These are phyloP conservation scores for Flaveria sonorensis DNA, from an alignment of 129 eudicot genomes.

Conservation along the genomic window DNA sequence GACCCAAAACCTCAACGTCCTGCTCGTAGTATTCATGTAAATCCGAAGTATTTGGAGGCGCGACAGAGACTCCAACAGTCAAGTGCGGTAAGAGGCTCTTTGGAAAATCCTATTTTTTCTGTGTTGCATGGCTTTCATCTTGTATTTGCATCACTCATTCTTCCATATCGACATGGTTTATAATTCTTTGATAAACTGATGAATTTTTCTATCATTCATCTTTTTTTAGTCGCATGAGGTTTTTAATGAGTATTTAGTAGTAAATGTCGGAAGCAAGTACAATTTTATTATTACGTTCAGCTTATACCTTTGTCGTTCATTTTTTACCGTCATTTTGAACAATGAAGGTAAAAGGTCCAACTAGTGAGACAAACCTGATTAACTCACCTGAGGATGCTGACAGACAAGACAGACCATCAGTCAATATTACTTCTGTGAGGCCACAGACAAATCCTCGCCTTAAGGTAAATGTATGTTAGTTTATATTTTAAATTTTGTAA, in stretches of 20 bases:
- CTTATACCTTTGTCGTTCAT: constrained; percentile 15
- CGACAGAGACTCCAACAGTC: constrained; percentile 81
- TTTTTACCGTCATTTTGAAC: constrained; percentile 11
- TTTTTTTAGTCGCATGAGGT: neutral
- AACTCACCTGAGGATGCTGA: constrained; percentile 52
- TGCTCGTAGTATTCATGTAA: constrained; percentile 88
- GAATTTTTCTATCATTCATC: neutral
- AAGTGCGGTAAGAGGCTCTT: constrained; percentile 56
- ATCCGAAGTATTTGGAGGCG: constrained; percentile 88
- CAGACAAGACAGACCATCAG: constrained; percentile 43
- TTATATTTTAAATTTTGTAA: neutral
- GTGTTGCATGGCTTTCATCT: neutral
- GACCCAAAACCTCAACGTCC: constrained; percentile 64
- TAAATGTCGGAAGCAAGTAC: neutral
- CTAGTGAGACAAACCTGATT: constrained; percentile 36
- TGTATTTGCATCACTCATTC: neutral
- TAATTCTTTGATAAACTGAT: neutral
- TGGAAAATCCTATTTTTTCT: neutral
- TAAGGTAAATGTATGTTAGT: constrained; percentile 44
- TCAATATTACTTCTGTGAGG: constrained; percentile 41
- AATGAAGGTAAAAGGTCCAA: constrained; percentile 55
- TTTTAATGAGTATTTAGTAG: constrained; percentile 11
- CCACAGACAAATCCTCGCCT: constrained; percentile 53
- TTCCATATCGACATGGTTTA: constrained; percentile 4
- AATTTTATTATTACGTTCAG: neutral